Percentiles rank a stretch among this genome's conserved stretches.
Evolutionary conservation across 441 rosid species (phyloP).

Genomic region (Jatropha multifida): DNA sequence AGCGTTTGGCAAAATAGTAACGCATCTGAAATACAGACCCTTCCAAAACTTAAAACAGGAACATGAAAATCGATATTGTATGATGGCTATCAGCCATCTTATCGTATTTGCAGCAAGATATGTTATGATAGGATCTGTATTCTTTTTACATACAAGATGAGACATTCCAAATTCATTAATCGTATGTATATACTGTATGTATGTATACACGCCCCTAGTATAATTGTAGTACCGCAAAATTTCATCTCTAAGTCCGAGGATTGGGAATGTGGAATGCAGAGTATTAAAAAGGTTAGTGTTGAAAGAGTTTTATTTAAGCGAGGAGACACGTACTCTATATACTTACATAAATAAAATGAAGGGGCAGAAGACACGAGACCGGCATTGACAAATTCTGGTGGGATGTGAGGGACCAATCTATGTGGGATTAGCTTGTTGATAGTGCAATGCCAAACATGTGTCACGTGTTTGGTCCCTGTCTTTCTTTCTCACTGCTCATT

Average conservation of each 20-base stretch:
- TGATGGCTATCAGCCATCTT: background rate
- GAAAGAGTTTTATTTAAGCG: too few relatives aligned
- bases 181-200: too few relatives aligned
- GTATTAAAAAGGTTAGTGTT: too few relatives aligned
- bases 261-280: too few relatives aligned
- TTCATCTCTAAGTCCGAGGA: too few relatives aligned
- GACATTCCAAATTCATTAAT: too few relatives aligned
- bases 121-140: too few relatives aligned
- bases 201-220: too few relatives aligned
- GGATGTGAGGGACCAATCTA: slow-evolving; percentile 2
- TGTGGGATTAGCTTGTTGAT: slow-evolving; percentile 1
- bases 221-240: too few relatives aligned
- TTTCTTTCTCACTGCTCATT: background rate
- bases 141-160: too few relatives aligned
- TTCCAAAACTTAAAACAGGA: background rate
- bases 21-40: background rate
- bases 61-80: background rate
- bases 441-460: slow-evolving; percentile 5
- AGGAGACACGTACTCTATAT: too few relatives aligned
- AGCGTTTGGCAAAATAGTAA: background rate
- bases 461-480: slow-evolving; percentile 32
- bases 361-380: slow-evolving; percentile 12
- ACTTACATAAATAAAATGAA: too few relatives aligned
- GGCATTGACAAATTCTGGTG: slow-evolving; percentile 8
- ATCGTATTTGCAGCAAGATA: background rate